These are phyloP conservation scores for Rasamsonia emersonii DNA, from an alignment of 2,329 filamentous ascomycete species.

Conservation along the genomic window DNA sequence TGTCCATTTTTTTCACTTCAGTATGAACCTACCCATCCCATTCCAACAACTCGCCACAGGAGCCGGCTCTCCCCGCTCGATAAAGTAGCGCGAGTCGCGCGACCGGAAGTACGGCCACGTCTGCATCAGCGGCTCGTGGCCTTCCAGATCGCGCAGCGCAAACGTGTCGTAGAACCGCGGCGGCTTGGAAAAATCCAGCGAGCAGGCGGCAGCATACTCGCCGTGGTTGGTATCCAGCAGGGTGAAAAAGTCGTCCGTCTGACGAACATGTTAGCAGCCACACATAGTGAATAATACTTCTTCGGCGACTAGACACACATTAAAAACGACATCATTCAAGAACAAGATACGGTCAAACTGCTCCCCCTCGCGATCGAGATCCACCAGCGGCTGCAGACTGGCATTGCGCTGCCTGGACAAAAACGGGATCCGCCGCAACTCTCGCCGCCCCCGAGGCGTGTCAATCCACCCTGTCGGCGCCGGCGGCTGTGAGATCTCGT, in stretches of 20 bases:
- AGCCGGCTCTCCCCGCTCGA: constrained; percentile 45
- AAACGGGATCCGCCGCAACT: constrained; percentile 60
- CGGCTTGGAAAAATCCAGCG: constrained; percentile 59
- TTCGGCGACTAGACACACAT: constrained; percentile 18
- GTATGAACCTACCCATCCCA: constrained; percentile 42
- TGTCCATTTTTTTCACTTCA: neutral
- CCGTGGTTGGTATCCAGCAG: constrained; percentile 51
- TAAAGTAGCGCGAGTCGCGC: constrained; percentile 42
- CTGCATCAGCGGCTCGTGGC: constrained; percentile 54
- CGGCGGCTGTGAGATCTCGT: constrained; percentile 43
- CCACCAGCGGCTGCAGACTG: constrained; percentile 51
- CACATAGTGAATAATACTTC: too few relatives aligned
- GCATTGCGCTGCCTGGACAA: constrained; percentile 56
- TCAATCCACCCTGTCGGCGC: constrained; percentile 50
- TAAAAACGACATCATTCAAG: constrained; percentile 42
- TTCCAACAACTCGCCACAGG: constrained; percentile 59
- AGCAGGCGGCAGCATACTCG: constrained; percentile 60
- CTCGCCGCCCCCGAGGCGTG: constrained; percentile 45
- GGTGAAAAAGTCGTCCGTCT: constrained; percentile 36
- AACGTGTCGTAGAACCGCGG: constrained; percentile 67
- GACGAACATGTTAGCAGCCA: neutral
- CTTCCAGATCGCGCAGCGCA: constrained; percentile 59
- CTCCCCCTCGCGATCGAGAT: constrained; percentile 43
- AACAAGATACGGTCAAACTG: constrained; percentile 53
- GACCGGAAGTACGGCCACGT: constrained; percentile 59